Percentiles rank a stretch among this genome's conserved stretches.
phyloP scores from a whole-genome alignment of 2,329 filamentous ascomycete genomes.

The Hypomyces perniciosus region DNA sequence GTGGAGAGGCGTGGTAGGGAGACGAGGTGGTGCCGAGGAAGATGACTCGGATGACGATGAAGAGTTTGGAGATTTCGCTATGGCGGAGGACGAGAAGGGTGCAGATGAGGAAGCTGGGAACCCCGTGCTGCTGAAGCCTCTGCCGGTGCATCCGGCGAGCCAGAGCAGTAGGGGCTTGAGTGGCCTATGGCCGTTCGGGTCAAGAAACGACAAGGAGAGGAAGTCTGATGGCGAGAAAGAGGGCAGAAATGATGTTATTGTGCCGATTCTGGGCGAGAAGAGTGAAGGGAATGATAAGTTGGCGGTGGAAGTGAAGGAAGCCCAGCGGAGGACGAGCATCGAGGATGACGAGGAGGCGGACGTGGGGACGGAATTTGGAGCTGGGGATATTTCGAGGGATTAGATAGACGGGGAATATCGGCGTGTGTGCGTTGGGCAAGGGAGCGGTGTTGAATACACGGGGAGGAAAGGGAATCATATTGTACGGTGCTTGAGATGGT shows the following conservation, averaged over 20 bases:
- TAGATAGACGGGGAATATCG: conserved; percentile 1
- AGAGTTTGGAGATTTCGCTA: conserved; percentile 63
- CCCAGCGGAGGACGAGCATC: conserved; percentile 50
- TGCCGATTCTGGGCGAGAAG: conserved; percentile 6
- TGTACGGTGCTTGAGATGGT: too few species aligned
- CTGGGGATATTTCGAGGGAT: conserved; percentile 16
- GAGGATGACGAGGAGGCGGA: conserved; percentile 53
- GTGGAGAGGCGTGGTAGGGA: conserved; percentile 40
- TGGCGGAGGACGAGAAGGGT: conserved; percentile 46
- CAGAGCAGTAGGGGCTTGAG: conserved; percentile 39
- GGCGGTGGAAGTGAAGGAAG: conserved; percentile 48
- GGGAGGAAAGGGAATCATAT: too few species aligned
- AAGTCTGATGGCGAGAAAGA: conserved; percentile 28
- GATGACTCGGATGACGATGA: conserved; percentile 52
- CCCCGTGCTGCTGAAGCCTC: conserved; percentile 47
- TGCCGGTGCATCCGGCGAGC: conserved; percentile 46
- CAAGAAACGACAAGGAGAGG: conserved; percentile 27
- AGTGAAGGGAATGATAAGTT: conserved; percentile 22
- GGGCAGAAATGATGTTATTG: conserved; percentile 16
- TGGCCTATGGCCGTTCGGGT: conserved; percentile 55
- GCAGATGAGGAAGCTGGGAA: conserved; percentile 27
- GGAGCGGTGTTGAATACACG: neutral
- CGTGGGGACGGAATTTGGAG: conserved; percentile 32
- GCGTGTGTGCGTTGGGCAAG: neutral
- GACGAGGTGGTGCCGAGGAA: conserved; percentile 36